A percentile compares a stretch with the other conserved stretches of the same genome.
These are phyloP conservation scores for Zychaea mexicana DNA, from an alignment of 371 early-diverging fungal species.

Conservation along the genomic window DNA sequence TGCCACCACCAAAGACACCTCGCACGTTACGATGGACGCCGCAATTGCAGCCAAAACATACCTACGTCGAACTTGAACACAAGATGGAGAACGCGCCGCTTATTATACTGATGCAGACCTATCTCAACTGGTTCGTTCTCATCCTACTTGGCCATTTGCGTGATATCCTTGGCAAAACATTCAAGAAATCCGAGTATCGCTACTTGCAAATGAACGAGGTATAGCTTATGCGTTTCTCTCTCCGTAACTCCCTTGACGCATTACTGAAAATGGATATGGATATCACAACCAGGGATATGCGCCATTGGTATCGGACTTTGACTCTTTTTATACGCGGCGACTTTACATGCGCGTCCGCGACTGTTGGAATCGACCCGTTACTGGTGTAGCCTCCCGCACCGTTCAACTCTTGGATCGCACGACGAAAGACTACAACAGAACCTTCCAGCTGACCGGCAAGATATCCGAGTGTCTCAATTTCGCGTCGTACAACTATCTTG, in stretches of 20 bases:
- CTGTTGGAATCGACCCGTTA: constrained; percentile 97
- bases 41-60: neutral
- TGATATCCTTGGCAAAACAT: constrained; percentile 85
- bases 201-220: constrained; percentile 64
- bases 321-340: constrained; percentile 97
- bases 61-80: constrained; percentile 27
- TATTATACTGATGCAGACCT: constrained; percentile 89
- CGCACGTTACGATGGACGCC: neutral
- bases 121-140: constrained; percentile 93
- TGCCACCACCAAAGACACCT: neutral
- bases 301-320: constrained; percentile 93
- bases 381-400: constrained; percentile 92
- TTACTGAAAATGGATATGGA: neutral
- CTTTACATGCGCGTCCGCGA: constrained; percentile 95
- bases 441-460: constrained; percentile 89
- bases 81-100: constrained; percentile 50
- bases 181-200: constrained; percentile 68
- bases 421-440: constrained; percentile 82
- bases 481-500: constrained; percentile 99
- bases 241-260: neutral
- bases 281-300: constrained; percentile 71
- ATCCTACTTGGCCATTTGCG: constrained; percentile 93
- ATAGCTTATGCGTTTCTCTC: neutral
- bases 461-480: constrained; percentile 91
- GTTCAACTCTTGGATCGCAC: constrained; percentile 88